Evolutionary conservation across 768 basidiomycete species (phyloP).

Genomic region (Rhizopogon vulgaris): DNA sequence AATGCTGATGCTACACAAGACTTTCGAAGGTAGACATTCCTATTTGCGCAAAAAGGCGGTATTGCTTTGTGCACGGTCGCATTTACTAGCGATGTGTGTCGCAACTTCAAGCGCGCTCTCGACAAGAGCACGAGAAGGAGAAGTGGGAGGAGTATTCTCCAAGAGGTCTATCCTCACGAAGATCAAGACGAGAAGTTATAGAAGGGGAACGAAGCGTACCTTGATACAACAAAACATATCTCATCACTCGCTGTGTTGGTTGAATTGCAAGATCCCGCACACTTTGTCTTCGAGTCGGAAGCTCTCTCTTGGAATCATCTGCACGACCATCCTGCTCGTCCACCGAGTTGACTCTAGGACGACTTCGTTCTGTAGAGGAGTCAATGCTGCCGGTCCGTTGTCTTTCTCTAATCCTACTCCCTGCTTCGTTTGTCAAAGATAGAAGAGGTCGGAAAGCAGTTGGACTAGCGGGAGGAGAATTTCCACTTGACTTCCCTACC

Average conservation of each 20-base stretch:
- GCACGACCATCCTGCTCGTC: background rate
- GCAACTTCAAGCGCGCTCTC: conserved; percentile 55
- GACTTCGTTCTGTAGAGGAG: conserved; percentile 1
- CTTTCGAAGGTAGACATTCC: background rate
- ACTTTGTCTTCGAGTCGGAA: conserved; percentile 17
- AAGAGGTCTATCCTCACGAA: conserved; percentile 37
- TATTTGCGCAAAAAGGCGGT: conserved; percentile 33
- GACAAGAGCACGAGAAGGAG: conserved; percentile 45
- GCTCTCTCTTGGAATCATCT: conserved; percentile 1
- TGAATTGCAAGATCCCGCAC: conserved; percentile 58
- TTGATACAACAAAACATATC: conserved; percentile 56
- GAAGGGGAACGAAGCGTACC: conserved; percentile 30
- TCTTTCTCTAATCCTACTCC: conserved; percentile 4
- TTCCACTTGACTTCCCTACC: background rate
- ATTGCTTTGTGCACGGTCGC: conserved; percentile 56
- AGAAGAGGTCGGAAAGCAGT: conserved; percentile 7
- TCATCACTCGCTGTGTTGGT: conserved; percentile 57
- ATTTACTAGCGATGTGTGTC: conserved; percentile 50
- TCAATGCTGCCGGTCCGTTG: background rate
- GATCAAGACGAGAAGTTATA: conserved; percentile 2
- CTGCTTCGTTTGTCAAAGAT: conserved; percentile 4
- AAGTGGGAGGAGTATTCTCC: conserved; percentile 41
- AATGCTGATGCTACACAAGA: background rate
- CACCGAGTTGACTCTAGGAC: background rate
- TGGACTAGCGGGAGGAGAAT: conserved; percentile 6